Evolutionary conservation across 768 basidiomycete genomes (phyloP).

Genomic region (Tylopilus vinaceipallidus): DNA sequence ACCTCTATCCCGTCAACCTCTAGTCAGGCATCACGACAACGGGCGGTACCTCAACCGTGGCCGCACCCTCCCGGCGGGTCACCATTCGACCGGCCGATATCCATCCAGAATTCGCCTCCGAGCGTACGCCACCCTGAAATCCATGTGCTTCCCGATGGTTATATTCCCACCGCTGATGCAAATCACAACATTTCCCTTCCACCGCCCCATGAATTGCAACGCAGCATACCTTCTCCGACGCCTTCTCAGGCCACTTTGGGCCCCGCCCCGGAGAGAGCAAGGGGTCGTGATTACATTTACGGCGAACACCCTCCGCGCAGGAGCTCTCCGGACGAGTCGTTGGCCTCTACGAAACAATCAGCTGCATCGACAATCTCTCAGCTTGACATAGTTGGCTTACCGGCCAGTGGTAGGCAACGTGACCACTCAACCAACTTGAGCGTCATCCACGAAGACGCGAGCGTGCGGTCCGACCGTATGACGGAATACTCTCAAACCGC

Average conservation of each 20-base stretch:
- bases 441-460: slow-evolving; percentile 34
- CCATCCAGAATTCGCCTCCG: slow-evolving; percentile 21
- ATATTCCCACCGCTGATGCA: slow-evolving; percentile 43
- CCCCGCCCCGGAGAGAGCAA: slow-evolving; percentile 18
- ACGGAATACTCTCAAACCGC: slow-evolving; percentile 24
- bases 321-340: slow-evolving; percentile 28
- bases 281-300: slow-evolving; percentile 25
- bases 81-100: slow-evolving; percentile 13
- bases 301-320: slow-evolving; percentile 22
- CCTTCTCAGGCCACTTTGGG: slow-evolving; percentile 26
- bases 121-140: slow-evolving; percentile 18
- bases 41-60: slow-evolving; percentile 19
- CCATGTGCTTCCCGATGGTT: slow-evolving; percentile 45
- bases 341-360: slow-evolving; percentile 29
- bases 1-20: slow-evolving; percentile 7
- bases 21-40: slow-evolving; percentile 20
- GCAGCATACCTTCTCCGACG: slow-evolving; percentile 26
- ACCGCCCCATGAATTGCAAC: slow-evolving; percentile 48
- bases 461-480: slow-evolving; percentile 25
- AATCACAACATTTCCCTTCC: slow-evolving; percentile 44
- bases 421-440: slow-evolving; percentile 26
- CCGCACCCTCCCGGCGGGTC: slow-evolving; percentile 8
- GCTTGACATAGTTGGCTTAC: slow-evolving; percentile 32
- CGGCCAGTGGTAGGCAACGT: slow-evolving; percentile 15
- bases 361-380: slow-evolving; percentile 32